A percentile compares a stretch with the other conserved stretches of the same genome.
phyloP scores from a whole-genome alignment of 2,329 filamentous ascomycete genomes.

The Lizonia empirigonia region DNA sequence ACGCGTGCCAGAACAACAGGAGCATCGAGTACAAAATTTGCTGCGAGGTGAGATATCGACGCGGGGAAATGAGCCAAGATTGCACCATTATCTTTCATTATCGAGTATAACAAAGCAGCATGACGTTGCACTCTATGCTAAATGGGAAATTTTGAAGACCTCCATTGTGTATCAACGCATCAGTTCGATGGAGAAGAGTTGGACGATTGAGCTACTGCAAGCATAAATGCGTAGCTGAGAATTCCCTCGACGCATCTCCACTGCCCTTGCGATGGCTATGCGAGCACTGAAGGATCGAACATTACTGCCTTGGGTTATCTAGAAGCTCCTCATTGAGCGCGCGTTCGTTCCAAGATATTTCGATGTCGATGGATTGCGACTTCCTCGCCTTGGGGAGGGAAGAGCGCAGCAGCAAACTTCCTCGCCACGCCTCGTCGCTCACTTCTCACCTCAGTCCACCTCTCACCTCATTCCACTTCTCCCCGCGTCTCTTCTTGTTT shows the following conservation, averaged over 20 bases:
- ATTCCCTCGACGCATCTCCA: neutral
- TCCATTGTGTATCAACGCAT: neutral
- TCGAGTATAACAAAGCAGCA: neutral
- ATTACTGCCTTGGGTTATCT: neutral
- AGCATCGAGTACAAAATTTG: neutral
- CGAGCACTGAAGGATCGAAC: neutral
- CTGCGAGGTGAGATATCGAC: neutral
- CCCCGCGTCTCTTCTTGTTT: too few relatives aligned
- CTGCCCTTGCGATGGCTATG: neutral
- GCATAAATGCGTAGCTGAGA: neutral
- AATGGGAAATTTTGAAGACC: neutral
- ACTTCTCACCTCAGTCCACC: neutral
- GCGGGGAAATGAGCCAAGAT: too few relatives aligned
- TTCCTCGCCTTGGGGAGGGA: constrained; percentile 22
- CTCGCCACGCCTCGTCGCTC: constrained; percentile 1
- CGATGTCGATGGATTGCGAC: constrained; percentile 11
- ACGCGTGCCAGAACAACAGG: neutral
- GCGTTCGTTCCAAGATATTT: neutral
- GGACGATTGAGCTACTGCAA: neutral
- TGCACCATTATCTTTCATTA: too few relatives aligned
- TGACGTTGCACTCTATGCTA: too few relatives aligned
- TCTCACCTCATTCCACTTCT: neutral
- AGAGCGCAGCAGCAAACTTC: constrained; percentile 19
- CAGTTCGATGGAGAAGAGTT: neutral
- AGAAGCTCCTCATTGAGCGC: too few relatives aligned